Conservation (phyloP, 768 basidiomycete species). For the Suillus cothurnatus region DNA sequence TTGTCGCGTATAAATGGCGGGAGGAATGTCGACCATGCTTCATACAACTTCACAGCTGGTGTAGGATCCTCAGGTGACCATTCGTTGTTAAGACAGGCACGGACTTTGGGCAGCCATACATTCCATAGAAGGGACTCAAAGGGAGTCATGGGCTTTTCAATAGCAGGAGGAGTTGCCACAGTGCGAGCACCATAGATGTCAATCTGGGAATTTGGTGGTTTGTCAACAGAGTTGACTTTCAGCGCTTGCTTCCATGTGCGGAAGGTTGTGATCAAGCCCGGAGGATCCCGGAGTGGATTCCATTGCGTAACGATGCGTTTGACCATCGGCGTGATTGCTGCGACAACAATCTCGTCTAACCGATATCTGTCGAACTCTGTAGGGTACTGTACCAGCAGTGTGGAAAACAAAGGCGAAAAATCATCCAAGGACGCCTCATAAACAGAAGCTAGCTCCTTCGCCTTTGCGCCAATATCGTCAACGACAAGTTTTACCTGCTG, state of each 20-base stretch:
- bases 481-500: slow-evolving; percentile 77
- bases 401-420: slow-evolving; percentile 73
- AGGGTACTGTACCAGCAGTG: slow-evolving; percentile 67
- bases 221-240: slow-evolving; percentile 54
- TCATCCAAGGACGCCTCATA: slow-evolving; percentile 76
- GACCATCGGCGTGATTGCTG: slow-evolving; percentile 81
- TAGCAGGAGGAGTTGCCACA: slow-evolving; percentile 29
- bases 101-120: slow-evolving; percentile 93
- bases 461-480: slow-evolving; percentile 64
- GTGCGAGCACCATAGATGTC: slow-evolving; percentile 58
- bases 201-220: slow-evolving; percentile 46
- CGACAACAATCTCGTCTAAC: slow-evolving; percentile 92
- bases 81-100: slow-evolving; percentile 92
- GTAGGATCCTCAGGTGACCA: slow-evolving; percentile 79
- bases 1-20: slow-evolving; percentile 94
- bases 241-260: slow-evolving; percentile 70
- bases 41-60: slow-evolving; percentile 81
- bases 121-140: slow-evolving; percentile 96
- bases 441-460: slow-evolving; percentile 62
- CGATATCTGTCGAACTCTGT: slow-evolving; percentile 76
- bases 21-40: slow-evolving; percentile 85
- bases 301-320: slow-evolving; percentile 75
- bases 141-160: slow-evolving; percentile 81
- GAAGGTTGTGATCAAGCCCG: slow-evolving; percentile 63
- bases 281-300: slow-evolving; percentile 83